Conservation (phyloP, 768 basidiomycete genomes). For the Mrakia blollopis region DNA sequence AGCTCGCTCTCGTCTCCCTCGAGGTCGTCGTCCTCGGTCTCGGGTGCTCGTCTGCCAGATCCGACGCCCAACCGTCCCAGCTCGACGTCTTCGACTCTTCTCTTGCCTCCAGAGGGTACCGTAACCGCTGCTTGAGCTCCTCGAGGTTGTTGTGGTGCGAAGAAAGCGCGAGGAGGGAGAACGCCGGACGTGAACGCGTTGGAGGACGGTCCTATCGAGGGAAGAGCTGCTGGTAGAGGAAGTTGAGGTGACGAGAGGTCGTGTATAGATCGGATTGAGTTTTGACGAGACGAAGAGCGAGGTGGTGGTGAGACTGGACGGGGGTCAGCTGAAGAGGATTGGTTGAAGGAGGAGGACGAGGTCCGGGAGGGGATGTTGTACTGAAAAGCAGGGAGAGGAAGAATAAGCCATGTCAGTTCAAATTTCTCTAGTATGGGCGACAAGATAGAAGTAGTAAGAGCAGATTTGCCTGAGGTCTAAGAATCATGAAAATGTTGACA, state of each 20-base stretch:
- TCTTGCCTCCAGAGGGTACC: background rate
- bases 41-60: background rate
- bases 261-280: conserved; percentile 2
- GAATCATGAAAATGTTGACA: too few species aligned
- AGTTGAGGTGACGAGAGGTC: conserved; percentile 7
- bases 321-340: background rate
- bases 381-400: background rate
- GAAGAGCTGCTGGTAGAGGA: background rate
- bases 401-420: background rate
- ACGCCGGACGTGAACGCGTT: conserved; percentile 27
- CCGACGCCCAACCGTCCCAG: background rate
- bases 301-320: conserved; percentile 5
- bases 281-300: conserved; percentile 6
- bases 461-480: too few species aligned
- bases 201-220: background rate
- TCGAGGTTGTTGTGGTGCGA: conserved; percentile 27
- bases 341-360: conserved; percentile 17
- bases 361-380: conserved; percentile 19
- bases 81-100: background rate
- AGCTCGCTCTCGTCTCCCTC: conserved; percentile 1
- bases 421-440: too few species aligned
- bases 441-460: too few species aligned
- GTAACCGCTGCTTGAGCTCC: background rate
- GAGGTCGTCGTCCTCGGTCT: conserved; percentile 15
- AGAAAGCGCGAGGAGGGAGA: conserved; percentile 27